Conservation (phyloP, 805 yeast species). For the Monosporozyma servazzii region DNA sequence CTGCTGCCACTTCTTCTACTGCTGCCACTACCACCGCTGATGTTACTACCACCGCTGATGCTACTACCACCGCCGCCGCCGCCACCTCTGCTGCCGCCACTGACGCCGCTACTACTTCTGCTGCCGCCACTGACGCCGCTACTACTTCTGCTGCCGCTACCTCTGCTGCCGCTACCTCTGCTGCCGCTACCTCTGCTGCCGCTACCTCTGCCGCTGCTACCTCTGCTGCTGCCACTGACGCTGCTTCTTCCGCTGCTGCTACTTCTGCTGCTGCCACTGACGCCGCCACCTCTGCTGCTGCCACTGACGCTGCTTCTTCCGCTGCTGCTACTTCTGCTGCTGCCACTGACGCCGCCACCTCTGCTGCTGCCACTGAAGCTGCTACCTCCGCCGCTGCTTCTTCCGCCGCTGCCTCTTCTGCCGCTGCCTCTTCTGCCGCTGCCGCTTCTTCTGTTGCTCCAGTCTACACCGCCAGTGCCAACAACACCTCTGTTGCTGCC, state of each 20-base stretch:
- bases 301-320: neutral
- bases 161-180: constrained; percentile 8
- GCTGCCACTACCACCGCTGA: neutral
- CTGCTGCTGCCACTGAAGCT: neutral
- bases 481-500: neutral
- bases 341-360: neutral
- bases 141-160: constrained; percentile 1
- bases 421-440: neutral
- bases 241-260: constrained; percentile 7
- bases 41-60: neutral
- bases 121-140: constrained; percentile 2
- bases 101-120: constrained; percentile 7
- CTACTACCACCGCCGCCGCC: constrained; percentile 5
- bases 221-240: neutral
- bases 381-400: neutral
- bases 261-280: neutral
- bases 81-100: constrained; percentile 11
- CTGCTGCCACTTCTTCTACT: constrained; percentile 2
- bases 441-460: neutral
- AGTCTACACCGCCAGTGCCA: neutral
- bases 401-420: neutral
- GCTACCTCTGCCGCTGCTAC: neutral
- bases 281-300: neutral
- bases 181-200: constrained; percentile 3
- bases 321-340: constrained; percentile 8